Evolutionary conservation across 306 rosid species (phyloP), one percentile per base, ranked within the genome.

Genomic region (Corylus americana): DNA sequence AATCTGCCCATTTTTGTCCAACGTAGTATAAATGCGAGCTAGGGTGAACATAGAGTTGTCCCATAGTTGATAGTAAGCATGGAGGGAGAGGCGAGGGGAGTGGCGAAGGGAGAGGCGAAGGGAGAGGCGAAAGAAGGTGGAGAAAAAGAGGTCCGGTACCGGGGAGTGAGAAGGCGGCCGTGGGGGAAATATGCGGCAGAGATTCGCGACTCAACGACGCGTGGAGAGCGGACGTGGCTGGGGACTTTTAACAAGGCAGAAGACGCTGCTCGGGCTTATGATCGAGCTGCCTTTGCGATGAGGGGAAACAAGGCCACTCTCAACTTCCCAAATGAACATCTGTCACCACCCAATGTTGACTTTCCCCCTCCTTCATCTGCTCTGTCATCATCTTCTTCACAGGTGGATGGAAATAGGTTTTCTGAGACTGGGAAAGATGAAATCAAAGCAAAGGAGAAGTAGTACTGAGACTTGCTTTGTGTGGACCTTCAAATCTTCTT

Each of bases 251-350:
- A 69, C 78, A 90, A 90, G 0, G 92, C 85, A 0, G 83, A 87
- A 74, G 95, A 89, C 54, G 95, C 92, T 8, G 94, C 94, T 4
- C 83, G 96, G 74, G 94, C 97, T 61, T 89, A 91, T 57, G 96
- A 91, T 73, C 80, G 80, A 37, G 96, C 90, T 22, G 97, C 94
- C 39, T 88, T 84, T 74, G 54, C 83, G 1, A 91, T 89, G 94
- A 89, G 94, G 82, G 97, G 97, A 29, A 6, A 39, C 48, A 55
- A 37, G 12, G 96, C 97, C 10, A 86, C 88, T 76, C 91, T 93
- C n/a, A 93, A 91, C 58, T 93, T 91, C 66, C 93, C 97, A 5
- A 18, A 75, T 20, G 92, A 93, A 50, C 27, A 89, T 63, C 31
- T 2, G 35, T 78, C 59, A 69, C 17, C 82, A 10, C 14, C 55